A percentile compares a stretch with the other conserved stretches of the same genome.
phyloP scores from a whole-genome alignment of 2,329 filamentous ascomycete genomes.

The Pseudovirgaria hyperparasitica region DNA sequence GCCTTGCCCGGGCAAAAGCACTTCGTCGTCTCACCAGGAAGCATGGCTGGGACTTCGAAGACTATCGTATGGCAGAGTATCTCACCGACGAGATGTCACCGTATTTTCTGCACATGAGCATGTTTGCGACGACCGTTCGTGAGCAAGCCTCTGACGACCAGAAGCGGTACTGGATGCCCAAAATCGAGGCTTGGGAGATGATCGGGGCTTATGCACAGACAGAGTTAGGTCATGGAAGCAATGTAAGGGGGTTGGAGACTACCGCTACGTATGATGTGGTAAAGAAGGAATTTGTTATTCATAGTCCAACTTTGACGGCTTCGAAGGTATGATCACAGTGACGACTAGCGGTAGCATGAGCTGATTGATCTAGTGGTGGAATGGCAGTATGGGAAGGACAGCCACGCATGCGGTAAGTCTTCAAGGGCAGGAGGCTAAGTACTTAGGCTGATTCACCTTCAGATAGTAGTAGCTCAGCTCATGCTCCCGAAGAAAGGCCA shows the following conservation, averaged over 20 bases:
- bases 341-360: no score
- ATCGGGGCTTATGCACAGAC: conserved; percentile 41
- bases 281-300: conserved; percentile 35
- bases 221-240: conserved; percentile 40
- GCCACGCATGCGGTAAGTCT: conserved; percentile 37
- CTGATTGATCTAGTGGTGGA: no score
- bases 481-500: conserved; percentile 26
- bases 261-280: conserved; percentile 34
- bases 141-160: conserved; percentile 38
- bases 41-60: conserved; percentile 36
- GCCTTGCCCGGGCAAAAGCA: conserved; percentile 38
- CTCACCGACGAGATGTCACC: conserved; percentile 41
- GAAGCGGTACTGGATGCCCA: conserved; percentile 35
- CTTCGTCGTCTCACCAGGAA: conserved; percentile 33
- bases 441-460: conserved; percentile 2
- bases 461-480: conserved; percentile 40
- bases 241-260: conserved; percentile 38
- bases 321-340: no score
- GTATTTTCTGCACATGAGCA: conserved; percentile 38
- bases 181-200: conserved; percentile 36
- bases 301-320: conserved; percentile 39
- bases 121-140: conserved; percentile 38
- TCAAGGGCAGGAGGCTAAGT: no score
- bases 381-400: conserved; percentile 39
- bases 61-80: conserved; percentile 39